Evolutionary conservation across 2,329 filamentous ascomycete genomes (phyloP).

Genomic region (Aspergillus sp.): DNA sequence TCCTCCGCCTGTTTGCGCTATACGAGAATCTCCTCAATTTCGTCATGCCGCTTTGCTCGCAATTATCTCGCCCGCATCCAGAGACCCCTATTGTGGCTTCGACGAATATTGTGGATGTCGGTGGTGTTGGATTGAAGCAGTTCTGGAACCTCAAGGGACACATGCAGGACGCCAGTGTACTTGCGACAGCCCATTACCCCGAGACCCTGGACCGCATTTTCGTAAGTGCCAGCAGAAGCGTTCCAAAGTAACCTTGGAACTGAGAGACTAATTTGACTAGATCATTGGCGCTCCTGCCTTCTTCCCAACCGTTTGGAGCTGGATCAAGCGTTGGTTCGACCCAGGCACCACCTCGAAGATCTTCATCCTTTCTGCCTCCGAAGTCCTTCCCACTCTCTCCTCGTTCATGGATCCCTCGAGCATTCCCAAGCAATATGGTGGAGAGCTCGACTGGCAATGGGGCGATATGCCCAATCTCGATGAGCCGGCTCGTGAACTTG

Average conservation of each 20-base stretch:
- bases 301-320: constrained; percentile 88
- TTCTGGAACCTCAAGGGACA: constrained; percentile 94
- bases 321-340: constrained; percentile 95
- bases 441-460: constrained; percentile 78
- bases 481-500: constrained; percentile 35
- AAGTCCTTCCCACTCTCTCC: constrained; percentile 74
- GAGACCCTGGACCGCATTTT: constrained; percentile 87
- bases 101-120: constrained; percentile 94
- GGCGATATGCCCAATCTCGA: constrained; percentile 76
- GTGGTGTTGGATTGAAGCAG: constrained; percentile 81
- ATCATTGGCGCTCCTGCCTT: constrained; percentile 88
- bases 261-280: constrained; percentile 32
- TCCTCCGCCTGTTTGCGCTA: constrained; percentile 83
- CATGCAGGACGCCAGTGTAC: constrained; percentile 86
- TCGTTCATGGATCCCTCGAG: constrained; percentile 78
- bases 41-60: constrained; percentile 78
- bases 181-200: constrained; percentile 92
- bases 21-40: constrained; percentile 93
- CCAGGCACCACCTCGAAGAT: constrained; percentile 95
- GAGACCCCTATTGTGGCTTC: constrained; percentile 87
- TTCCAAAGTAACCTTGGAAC: neutral
- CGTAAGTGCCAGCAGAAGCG: constrained; percentile 38
- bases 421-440: constrained; percentile 88
- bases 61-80: constrained; percentile 70
- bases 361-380: constrained; percentile 74